Conservation (phyloP, 192 early-diverging fungal genomes). For the Backusella psychrophila region DNA sequence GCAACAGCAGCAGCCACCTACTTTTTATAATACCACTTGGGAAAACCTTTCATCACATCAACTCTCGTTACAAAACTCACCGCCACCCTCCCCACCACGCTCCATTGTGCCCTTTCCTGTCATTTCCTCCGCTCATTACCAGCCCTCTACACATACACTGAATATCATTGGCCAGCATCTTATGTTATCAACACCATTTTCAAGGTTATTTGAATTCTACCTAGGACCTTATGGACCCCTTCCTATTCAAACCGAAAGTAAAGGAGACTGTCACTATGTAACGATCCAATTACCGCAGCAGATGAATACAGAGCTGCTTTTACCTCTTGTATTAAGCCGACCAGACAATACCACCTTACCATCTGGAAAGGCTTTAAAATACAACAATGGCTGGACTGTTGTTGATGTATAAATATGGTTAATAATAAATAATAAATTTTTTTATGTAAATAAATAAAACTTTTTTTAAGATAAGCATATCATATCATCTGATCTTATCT, state of each 20-base stretch:
- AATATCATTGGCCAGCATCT: slow-evolving; percentile 42
- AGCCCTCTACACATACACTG: slow-evolving; percentile 34
- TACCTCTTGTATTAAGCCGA: not conserved
- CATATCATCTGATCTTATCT: slow-evolving; percentile 1
- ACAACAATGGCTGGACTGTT: slow-evolving; percentile 4
- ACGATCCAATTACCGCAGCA: not conserved
- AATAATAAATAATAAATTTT: not conserved
- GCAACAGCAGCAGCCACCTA: not conserved
- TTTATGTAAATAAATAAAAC: slow-evolving; percentile 10
- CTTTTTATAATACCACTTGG: not conserved
- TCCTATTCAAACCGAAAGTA: not conserved
- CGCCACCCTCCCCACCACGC: slow-evolving; percentile 34
- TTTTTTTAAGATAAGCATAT: slow-evolving; percentile 4
- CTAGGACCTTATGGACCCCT: slow-evolving; percentile 44
- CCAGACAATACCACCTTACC: not conserved
- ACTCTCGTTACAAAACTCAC: slow-evolving; percentile 9
- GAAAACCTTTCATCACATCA: not conserved
- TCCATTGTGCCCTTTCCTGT: slow-evolving; percentile 25
- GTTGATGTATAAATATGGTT: not conserved
- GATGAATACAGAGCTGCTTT: not conserved
- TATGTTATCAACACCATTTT: slow-evolving; percentile 19
- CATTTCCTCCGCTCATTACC: slow-evolving; percentile 32
- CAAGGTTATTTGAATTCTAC: slow-evolving; percentile 41
- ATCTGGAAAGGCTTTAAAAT: not conserved
- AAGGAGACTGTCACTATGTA: not conserved